These are phyloP conservation scores for Scheffersomyces segobiensis DNA, from an alignment of 1,139 yeast species.

Conservation along the genomic window DNA sequence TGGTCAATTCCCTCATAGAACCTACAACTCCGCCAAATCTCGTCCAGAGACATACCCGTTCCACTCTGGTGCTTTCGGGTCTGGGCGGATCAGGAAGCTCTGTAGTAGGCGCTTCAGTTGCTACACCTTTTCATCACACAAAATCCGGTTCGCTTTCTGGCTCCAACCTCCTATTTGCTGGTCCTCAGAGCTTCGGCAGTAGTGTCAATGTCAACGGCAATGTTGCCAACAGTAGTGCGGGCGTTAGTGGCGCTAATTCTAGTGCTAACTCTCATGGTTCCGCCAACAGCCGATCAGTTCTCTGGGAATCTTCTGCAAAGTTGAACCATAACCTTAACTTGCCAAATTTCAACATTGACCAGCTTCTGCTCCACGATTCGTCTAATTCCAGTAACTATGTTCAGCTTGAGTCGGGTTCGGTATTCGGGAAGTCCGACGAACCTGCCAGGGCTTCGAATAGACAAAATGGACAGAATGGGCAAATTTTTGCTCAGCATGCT, in stretches of 20 bases:
- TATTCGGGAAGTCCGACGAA: not conserved
- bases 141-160: not conserved
- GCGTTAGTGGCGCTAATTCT: not conserved
- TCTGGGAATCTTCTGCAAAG: conserved; percentile 32
- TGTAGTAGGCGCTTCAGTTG: not conserved
- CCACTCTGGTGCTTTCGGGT: not conserved
- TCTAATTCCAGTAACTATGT: not conserved
- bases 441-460: not conserved
- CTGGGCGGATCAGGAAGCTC: not conserved
- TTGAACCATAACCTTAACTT: conserved; percentile 27
- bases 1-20: conserved; percentile 37
- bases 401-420: not conserved
- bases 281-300: conserved; percentile 17
- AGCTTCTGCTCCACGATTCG: not conserved
- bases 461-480: not conserved
- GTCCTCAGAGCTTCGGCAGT: not conserved
- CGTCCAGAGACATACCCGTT: not conserved
- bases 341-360: conserved; percentile 30
- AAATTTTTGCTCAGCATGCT: not conserved
- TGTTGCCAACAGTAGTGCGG: not conserved
- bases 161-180: not conserved
- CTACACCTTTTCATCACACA: not conserved
- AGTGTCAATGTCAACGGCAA: not conserved
- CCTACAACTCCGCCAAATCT: conserved; percentile 42
- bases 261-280: not conserved